Evolutionary conservation across 2,329 filamentous ascomycete species (phyloP).

Genomic region (Geosmithia putterillii): DNA sequence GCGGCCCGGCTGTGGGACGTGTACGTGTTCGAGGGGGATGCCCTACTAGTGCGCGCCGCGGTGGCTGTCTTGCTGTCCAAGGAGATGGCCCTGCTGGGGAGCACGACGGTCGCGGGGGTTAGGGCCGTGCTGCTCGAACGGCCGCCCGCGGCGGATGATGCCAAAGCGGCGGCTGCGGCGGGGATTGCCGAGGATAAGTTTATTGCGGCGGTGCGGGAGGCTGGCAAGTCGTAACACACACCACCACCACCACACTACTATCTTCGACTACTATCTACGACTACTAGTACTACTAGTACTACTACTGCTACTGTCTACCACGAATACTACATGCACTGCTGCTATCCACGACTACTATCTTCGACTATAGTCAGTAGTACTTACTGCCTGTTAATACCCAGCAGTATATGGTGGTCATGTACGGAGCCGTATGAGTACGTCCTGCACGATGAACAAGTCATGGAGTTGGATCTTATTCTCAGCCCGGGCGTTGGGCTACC

Average conservation of each 20-base stretch:
- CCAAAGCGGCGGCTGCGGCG: background rate
- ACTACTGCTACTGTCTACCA: no score
- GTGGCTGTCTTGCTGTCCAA: constrained; percentile 50
- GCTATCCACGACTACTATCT: no score
- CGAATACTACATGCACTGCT: no score
- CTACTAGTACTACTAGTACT: no score
- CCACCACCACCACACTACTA: no score
- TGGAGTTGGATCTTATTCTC: background rate
- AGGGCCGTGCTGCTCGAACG: background rate
- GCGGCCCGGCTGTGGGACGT: constrained; percentile 69
- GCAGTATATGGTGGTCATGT: no score
- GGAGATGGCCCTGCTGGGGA: constrained; percentile 38
- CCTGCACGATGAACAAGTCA: no score
- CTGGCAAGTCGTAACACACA: background rate
- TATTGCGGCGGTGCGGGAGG: constrained; percentile 1
- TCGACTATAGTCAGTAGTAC: no score
- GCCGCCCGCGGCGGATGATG: background rate
- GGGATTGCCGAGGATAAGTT: constrained; percentile 1
- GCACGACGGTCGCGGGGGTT: constrained; percentile 31
- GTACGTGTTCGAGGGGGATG: constrained; percentile 71
- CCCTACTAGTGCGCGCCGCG: constrained; percentile 55
- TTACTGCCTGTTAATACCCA: no score
- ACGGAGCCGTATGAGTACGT: no score
- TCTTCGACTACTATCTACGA: no score
- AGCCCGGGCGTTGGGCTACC: background rate